Conservation (phyloP, 305 asterid genomes). For the Fraxinus velutina region DNA sequence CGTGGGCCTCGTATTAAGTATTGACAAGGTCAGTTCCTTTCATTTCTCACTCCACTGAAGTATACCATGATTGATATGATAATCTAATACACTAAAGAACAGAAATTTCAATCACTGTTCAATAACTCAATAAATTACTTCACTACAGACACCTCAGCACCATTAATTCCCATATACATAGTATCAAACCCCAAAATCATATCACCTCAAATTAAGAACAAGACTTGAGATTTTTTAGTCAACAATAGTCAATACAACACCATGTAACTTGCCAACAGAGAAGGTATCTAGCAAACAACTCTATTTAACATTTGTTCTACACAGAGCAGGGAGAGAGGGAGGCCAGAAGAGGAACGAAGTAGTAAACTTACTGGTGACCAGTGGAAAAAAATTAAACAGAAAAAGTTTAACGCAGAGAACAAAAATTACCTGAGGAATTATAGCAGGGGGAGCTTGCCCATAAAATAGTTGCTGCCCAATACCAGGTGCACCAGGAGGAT, state of each 20-base stretch:
- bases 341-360: background rate
- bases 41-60: background rate
- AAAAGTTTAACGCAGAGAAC: background rate
- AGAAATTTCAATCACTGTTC: background rate
- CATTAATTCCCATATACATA: background rate
- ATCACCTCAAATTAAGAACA: background rate
- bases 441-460: slow-evolving; percentile 50
- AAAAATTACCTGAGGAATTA: slow-evolving; percentile 30
- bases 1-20: background rate
- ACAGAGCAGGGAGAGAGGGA: background rate
- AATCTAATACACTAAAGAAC: background rate
- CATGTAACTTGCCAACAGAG: background rate
- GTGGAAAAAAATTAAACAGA: background rate
- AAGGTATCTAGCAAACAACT: background rate
- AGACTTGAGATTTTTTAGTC: background rate
- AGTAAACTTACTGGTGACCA: background rate
- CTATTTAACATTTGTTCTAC: background rate
- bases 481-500: slow-evolving; percentile 51
- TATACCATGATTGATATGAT: background rate
- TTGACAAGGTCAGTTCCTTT: background rate
- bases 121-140: background rate
- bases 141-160: background rate
- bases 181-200: background rate
- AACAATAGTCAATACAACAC: background rate
- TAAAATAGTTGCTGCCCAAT: slow-evolving; percentile 47